These are phyloP conservation scores for Penicillium sp. DNA, from an alignment of 2,329 filamentous ascomycete species.

Conservation along the genomic window DNA sequence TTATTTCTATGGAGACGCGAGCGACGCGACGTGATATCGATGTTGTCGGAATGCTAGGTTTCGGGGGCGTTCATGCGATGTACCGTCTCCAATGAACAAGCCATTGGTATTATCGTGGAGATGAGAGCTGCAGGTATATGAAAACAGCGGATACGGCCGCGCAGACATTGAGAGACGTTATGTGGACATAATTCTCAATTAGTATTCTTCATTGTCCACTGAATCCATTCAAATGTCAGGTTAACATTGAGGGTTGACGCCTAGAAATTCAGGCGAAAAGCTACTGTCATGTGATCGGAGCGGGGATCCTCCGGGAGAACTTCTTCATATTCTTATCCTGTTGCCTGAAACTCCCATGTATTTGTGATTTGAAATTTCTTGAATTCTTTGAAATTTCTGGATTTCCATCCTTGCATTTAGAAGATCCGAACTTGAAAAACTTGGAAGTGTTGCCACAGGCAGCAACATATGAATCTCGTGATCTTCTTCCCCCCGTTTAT, in stretches of 20 bases:
- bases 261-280: neutral
- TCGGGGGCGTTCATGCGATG: slow-evolving; percentile 12
- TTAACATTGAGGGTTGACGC: neutral
- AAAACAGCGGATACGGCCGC: neutral
- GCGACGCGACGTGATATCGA: neutral
- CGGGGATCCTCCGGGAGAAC: slow-evolving; percentile 8
- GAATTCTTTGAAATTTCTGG: neutral
- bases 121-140: neutral
- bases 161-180: neutral
- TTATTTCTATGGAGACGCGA: slow-evolving; percentile 7
- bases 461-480: slow-evolving; percentile 12
- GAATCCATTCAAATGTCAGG: neutral
- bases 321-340: slow-evolving; percentile 20
- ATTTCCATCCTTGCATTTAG: slow-evolving; percentile 10
- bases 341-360: slow-evolving; percentile 19
- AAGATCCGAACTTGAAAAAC: neutral
- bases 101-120: slow-evolving; percentile 17
- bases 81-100: slow-evolving; percentile 9
- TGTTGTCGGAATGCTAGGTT: slow-evolving; percentile 10
- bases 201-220: neutral
- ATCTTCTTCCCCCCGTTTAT: neutral
- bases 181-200: neutral
- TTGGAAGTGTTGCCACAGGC: slow-evolving; percentile 11
- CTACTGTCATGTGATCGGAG: slow-evolving; percentile 9
- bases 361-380: neutral